A percentile compares a stretch with the other conserved stretches of the same genome.
These are phyloP conservation scores for Monilinia fructicola DNA, from an alignment of 2,329 filamentous ascomycete genomes.

Conservation along the genomic window DNA sequence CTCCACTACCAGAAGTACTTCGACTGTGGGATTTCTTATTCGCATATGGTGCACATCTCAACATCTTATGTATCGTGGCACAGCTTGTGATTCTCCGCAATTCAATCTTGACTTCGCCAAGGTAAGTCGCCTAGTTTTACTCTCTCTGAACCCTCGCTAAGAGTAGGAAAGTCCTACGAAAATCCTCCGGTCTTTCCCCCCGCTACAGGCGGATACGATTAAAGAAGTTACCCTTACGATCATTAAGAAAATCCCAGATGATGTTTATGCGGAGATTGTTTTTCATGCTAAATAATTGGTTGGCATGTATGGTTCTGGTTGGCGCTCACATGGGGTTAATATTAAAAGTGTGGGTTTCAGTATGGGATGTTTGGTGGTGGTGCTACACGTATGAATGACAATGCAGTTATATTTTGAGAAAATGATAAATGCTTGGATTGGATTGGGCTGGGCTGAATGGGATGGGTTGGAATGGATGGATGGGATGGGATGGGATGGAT, in stretches of 20 bases:
- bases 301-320: background rate
- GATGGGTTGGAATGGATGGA: background rate
- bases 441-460: background rate
- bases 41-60: constrained; percentile 90
- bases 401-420: constrained; percentile 2
- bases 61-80: constrained; percentile 94
- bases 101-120: constrained; percentile 77
- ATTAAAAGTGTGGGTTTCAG: background rate
- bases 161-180: constrained; percentile 74
- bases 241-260: constrained; percentile 84
- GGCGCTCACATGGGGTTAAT: background rate
- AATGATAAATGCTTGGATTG: constrained; percentile 2
- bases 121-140: constrained; percentile 54
- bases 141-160: background rate
- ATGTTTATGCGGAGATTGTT: constrained; percentile 88
- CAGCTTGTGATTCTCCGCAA: constrained; percentile 88
- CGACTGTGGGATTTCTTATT: constrained; percentile 97
- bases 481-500: background rate
- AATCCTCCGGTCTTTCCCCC: constrained; percentile 82
- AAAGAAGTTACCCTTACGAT: constrained; percentile 83
- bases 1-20: constrained; percentile 88
- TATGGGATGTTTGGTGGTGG: background rate
- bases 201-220: constrained; percentile 78
- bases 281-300: constrained; percentile 68
- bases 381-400: constrained; percentile 2